Evolutionary conservation across 2,329 filamentous ascomycete genomes (phyloP), one percentile per base, ranked within the genome.

Genomic region (Neospermospora avenae): DNA sequence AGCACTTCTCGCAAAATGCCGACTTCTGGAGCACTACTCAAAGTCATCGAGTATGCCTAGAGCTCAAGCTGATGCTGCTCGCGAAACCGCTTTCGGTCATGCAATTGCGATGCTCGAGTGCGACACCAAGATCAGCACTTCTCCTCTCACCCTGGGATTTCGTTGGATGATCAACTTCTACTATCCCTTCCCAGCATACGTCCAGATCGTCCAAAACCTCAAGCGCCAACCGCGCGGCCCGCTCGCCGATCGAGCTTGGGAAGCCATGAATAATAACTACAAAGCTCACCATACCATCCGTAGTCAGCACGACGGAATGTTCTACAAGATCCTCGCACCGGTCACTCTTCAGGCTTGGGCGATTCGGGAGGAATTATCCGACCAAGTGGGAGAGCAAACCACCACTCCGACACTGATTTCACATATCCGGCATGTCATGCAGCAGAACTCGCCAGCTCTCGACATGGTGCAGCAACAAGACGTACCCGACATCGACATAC

Each of bases 171-270:
- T 67, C 13, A 61, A 69, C 24, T 62, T 67, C 28, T 64, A 74
- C 59, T 74, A 74, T 35, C 67, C 72, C 51, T 73, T 73, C 60
- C 60, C 65, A 7, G 71, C 72, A 52, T 73, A 70, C 56, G 66
- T 74, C 45, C 71, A 74, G 24, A 65, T 74, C 20, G 45, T 73
- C 13, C 70, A 72, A 54, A 64, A 72, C 35, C 63, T 75, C 13
- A 69, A 48, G 61, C 45, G 65, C 49, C 63, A 68, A 53, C 63
- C 67, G 57, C 11, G 61, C n/a, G 64, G 69, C 58, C 54, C 61
- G 7, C 61, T 68, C 60, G 64, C 67, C 55, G 67, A 69, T 61
- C 57, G 63, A 42, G 68, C 69, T 37, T 73, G 72, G 72, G 66
- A 68, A 46, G 51, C 57, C 34, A 66, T 70, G 64, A 69, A 62